Evolutionary conservation across 2,329 filamentous ascomycete species (phyloP).

Genomic region (Fusarium oligoseptatum): DNA sequence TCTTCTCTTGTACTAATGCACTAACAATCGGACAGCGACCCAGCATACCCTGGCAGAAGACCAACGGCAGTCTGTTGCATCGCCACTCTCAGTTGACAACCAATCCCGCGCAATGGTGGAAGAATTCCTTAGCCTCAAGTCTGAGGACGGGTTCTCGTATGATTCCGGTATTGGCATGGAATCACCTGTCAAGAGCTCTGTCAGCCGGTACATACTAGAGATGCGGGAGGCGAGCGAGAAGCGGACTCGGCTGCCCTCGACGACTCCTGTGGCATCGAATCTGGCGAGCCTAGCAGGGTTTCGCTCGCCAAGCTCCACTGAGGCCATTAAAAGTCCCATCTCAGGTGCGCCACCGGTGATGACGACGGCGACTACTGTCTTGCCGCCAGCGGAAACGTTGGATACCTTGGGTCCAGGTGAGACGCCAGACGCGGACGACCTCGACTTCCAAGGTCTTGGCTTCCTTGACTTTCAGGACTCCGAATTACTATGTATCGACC

Average conservation of each 20-base stretch:
- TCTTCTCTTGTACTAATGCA: not conserved
- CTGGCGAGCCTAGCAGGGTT: not conserved
- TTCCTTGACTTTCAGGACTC: not conserved
- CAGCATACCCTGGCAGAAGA: slow-evolving; percentile 35
- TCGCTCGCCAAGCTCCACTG: not conserved
- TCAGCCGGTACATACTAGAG: slow-evolving; percentile 29
- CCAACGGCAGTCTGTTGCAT: slow-evolving; percentile 7
- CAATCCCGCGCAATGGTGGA: slow-evolving; percentile 35
- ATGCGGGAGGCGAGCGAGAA: slow-evolving; percentile 29
- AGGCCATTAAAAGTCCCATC: not conserved
- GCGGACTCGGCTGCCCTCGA: slow-evolving; percentile 14
- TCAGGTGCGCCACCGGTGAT: not conserved
- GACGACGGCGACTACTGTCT: not conserved
- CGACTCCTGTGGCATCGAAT: not conserved
- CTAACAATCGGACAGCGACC: slow-evolving; percentile 28
- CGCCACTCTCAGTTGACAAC: slow-evolving; percentile 18
- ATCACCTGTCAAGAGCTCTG: slow-evolving; percentile 4
- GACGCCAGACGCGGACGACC: not conserved
- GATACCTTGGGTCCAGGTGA: not conserved
- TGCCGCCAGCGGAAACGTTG: not conserved
- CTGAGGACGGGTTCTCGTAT: slow-evolving; percentile 23
- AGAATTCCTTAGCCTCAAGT: slow-evolving; percentile 35
- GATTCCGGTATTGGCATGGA: slow-evolving; percentile 42
- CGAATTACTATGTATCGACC: not conserved
- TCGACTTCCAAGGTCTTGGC: not conserved